Conservation (phyloP, 768 basidiomycete species). For the Termitomyces sp. region DNA sequence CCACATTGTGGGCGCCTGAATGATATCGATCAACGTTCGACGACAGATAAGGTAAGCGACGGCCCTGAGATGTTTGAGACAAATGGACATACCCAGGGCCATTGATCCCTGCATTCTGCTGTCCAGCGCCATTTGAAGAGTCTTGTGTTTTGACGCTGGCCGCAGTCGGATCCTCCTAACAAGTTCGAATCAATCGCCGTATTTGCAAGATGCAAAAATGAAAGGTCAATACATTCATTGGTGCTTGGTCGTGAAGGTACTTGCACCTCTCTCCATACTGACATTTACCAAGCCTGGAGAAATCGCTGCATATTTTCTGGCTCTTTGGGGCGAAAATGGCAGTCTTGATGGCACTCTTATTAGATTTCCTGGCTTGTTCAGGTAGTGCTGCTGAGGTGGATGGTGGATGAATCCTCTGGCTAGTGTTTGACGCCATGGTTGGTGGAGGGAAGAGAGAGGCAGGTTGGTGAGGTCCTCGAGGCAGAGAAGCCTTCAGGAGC, state of each 20-base stretch:
- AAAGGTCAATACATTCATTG: not conserved
- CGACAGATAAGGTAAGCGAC: not conserved
- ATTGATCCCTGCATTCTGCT: not conserved
- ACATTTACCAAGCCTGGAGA: not conserved
- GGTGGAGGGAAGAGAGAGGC: not conserved
- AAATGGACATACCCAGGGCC: not conserved
- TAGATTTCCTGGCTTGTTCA: not conserved
- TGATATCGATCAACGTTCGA: not conserved
- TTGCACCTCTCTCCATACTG: slow-evolving; percentile 6
- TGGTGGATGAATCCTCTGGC: not conserved
- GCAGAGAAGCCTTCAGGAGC: not conserved
- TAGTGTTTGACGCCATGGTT: not conserved
- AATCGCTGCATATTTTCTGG: not conserved
- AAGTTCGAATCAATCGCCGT: not conserved
- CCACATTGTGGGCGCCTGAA: not conserved
- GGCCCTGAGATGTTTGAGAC: no score
- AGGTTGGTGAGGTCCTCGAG: not conserved
- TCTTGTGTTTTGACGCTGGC: not conserved
- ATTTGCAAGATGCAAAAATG: not conserved
- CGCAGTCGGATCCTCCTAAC: not conserved
- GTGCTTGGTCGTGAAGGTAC: not conserved
- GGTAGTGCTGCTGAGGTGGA: not conserved
- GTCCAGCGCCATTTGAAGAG: not conserved
- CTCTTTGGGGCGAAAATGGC: not conserved
- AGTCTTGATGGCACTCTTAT: not conserved